Evolutionary conservation across 75 land plant species (phyloP).

Genomic region (Cupressus sempervirens): DNA sequence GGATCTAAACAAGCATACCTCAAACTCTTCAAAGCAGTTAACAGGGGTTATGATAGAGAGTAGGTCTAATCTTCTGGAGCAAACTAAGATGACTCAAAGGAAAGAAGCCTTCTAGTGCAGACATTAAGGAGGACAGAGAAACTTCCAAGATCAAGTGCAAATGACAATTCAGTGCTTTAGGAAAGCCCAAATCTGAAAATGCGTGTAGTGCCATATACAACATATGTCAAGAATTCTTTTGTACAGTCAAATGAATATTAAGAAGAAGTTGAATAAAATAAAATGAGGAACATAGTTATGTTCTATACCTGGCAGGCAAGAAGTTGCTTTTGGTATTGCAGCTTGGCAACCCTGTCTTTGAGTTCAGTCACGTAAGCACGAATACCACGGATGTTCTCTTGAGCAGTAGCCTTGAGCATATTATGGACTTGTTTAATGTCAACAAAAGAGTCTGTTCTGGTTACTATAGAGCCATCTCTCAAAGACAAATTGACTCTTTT

Average conservation of each 20-base stretch:
- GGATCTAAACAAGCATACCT: not conserved
- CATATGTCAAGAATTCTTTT: not conserved
- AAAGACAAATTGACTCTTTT: not conserved
- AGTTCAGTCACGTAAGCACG: constrained; percentile 30
- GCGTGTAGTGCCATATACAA: not conserved
- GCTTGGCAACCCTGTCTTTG: constrained; percentile 29
- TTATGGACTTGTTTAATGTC: constrained; percentile 12
- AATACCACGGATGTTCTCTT: constrained; percentile 28
- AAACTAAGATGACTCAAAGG: not conserved
- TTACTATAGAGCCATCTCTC: constrained; percentile 5
- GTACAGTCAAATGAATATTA: not conserved
- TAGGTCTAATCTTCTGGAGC: not conserved
- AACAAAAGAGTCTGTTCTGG: not conserved
- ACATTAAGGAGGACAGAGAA: not conserved
- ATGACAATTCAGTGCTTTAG: not conserved
- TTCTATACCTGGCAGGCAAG: constrained; percentile 22
- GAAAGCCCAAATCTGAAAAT: not conserved
- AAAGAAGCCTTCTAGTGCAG: not conserved
- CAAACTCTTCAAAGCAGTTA: not conserved
- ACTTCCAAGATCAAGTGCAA: not conserved
- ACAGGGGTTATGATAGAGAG: not conserved
- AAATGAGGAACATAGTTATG: not conserved
- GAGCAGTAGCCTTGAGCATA: constrained; percentile 27
- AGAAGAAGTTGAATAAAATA: not conserved
- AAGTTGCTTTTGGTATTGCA: constrained; percentile 32